Conservation (phyloP, 2,329 filamentous ascomycete genomes). For the Scortechinia acanthostroma region DNA sequence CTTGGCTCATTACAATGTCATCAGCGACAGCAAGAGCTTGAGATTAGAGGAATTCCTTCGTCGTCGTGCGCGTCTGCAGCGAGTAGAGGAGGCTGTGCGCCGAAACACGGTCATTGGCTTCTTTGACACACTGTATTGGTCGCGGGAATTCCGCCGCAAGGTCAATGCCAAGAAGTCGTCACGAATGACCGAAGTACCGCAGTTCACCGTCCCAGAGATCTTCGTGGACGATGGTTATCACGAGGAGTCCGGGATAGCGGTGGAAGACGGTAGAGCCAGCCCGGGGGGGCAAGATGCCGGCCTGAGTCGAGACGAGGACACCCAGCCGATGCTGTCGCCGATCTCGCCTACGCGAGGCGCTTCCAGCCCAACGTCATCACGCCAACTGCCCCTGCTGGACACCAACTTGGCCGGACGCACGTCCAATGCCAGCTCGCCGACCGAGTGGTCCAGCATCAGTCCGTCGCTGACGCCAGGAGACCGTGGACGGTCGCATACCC, state of each 20-base stretch:
- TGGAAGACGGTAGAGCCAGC: no score
- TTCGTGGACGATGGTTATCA: slow-evolving; percentile 74
- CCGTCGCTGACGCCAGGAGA: slow-evolving; percentile 45
- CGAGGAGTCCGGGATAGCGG: slow-evolving; percentile 20
- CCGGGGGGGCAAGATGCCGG: not conserved
- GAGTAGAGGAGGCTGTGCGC: slow-evolving; percentile 89
- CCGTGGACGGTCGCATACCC: not conserved
- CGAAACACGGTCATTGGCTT: slow-evolving; percentile 87
- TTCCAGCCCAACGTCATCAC: slow-evolving; percentile 5
- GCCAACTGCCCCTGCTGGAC: slow-evolving; percentile 11
- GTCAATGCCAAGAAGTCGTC: slow-evolving; percentile 67
- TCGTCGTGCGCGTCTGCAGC: slow-evolving; percentile 79
- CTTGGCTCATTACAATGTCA: slow-evolving; percentile 95
- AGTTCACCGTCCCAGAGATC: slow-evolving; percentile 82
- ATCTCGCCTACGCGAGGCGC: not conserved
- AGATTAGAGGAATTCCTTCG: slow-evolving; percentile 87
- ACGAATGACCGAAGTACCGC: slow-evolving; percentile 72
- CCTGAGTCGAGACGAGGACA: not conserved
- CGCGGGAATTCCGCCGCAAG: slow-evolving; percentile 71
- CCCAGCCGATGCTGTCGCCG: not conserved
- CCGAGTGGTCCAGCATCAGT: slow-evolving; percentile 29
- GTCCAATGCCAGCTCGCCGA: slow-evolving; percentile 32
- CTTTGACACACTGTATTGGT: slow-evolving; percentile 90
- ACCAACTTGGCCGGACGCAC: slow-evolving; percentile 15
- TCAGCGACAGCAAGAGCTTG: slow-evolving; percentile 92